A percentile compares a stretch with the other conserved stretches of the same genome.
Evolutionary conservation across 108 stramenopile species (phyloP).

Genomic region (Cylindrotheca closterium): DNA sequence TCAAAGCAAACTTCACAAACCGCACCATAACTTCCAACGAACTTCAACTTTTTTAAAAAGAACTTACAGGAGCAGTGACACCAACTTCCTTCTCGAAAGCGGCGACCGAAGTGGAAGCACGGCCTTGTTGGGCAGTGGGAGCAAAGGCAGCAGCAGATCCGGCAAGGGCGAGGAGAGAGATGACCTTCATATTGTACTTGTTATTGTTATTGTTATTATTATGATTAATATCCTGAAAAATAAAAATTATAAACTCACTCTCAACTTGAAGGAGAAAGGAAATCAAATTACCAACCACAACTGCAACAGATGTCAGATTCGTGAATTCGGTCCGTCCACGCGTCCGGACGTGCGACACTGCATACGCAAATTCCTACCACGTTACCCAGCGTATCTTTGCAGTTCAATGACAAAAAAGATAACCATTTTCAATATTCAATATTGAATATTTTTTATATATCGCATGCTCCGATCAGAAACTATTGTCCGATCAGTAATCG

Average conservation of each 20-base stretch:
- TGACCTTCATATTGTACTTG: slow-evolving; percentile 47
- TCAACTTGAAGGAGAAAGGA: background rate
- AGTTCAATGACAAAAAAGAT: no score
- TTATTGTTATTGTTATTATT: background rate
- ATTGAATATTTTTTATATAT: no score
- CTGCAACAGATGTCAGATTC: background rate
- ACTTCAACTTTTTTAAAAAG: no score
- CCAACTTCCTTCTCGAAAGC: slow-evolving; percentile 79
- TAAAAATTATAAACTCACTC: background rate
- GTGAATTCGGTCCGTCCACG: background rate
- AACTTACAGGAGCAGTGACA: slow-evolving; percentile 69
- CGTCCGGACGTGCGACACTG: background rate
- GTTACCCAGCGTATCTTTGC: background rate
- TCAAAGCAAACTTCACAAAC: background rate
- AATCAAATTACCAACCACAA: background rate
- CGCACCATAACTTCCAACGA: background rate
- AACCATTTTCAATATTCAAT: no score
- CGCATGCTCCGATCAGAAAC: no score
- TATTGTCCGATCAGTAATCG: no score
- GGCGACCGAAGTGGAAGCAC: slow-evolving; percentile 42
- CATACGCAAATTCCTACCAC: background rate
- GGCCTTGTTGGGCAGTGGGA: slow-evolving; percentile 16
- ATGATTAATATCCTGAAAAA: background rate
- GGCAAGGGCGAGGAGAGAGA: slow-evolving; percentile 45
- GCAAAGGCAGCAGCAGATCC: slow-evolving; percentile 63